Evolutionary conservation across 495 filamentous ascomycete genomes (phyloP), one percentile per base, ranked within the genome.

Genomic region (Pseudevernia furfuracea): DNA sequence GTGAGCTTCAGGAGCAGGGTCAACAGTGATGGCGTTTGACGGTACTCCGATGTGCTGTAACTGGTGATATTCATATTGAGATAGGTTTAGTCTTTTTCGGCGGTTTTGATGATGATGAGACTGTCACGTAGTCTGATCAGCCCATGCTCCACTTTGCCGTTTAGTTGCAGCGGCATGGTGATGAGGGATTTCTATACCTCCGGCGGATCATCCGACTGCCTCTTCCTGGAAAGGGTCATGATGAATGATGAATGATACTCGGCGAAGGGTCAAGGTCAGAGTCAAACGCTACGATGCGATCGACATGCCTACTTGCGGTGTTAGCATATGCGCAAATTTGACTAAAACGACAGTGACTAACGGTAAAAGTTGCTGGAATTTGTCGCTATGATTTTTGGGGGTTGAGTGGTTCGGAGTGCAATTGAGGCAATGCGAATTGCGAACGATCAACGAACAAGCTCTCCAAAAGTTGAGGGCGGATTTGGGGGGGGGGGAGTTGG

Each of bases 171-270:
- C 30, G 25, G n/a, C n/a, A 58, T 37, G 43, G 15, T 25, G 25
- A 59, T 21, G 23, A 3, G 44, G 12, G 39, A 49, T 9, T 3
- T 49, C 4, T 38, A 52, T 68, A 68, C 66, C 62, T 66, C 58
- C 36, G 59, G 46, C 53, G 49, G 52, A 43, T 65, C 63, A 41
- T 55, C 55, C 9, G 28, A 58, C 19, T 21, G 36, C 49, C 66
- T 41, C 44, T 60, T 66, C 30, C 17, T 39, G 53, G 59, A 49
- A 34, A 36, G 25, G 41, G 32, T 49, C 64, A 66, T 57, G 30
- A 30, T n/a, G 15, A 12, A 11, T n/a, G n/a, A n/a, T n/a, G n/a
- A n/a, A n/a, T n/a, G 28, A 28, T 17, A 15, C 23, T 52, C 2
- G 46, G 12, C 11, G 2, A 14, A 52, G 8, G 49, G 4, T 17